phyloP scores from a whole-genome alignment of 1,284 basidiomycete genomes.

The Tilletia caries region DNA sequence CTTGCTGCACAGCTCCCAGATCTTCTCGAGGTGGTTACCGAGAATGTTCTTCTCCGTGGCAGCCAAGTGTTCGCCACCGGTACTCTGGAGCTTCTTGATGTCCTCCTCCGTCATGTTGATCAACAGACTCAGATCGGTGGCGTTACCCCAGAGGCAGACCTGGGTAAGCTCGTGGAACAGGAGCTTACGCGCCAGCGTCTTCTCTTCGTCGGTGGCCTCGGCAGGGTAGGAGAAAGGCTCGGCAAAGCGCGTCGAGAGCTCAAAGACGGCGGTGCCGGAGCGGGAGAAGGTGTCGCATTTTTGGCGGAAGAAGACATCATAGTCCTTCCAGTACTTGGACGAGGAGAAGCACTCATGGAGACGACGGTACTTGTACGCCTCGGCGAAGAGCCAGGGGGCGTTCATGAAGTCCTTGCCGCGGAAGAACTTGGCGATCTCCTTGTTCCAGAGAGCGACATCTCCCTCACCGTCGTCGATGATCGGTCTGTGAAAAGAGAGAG shows the following conservation, averaged over 20 bases:
- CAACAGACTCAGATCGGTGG: conserved; percentile 86
- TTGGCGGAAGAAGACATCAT: conserved; percentile 57
- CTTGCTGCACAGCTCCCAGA: conserved; percentile 75
- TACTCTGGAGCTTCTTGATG: conserved; percentile 94
- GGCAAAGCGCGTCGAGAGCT: conserved; percentile 87
- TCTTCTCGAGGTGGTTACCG: conserved; percentile 72
- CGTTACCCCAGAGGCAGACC: conserved; percentile 31
- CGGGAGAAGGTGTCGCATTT: conserved; percentile 91
- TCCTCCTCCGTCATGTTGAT: conserved; percentile 99
- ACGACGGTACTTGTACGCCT: conserved; percentile 95
- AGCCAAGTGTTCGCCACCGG: conserved; percentile 88
- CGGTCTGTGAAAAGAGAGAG: conserved; percentile 60
- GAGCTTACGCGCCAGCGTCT: conserved; percentile 72
- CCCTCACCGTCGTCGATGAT: conserved; percentile 90
- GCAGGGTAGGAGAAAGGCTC: conserved; percentile 69
- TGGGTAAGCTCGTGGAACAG: conserved; percentile 94
- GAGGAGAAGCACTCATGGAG: conserved; percentile 91
- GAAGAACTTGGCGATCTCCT: conserved; percentile 57
- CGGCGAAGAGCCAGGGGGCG: conserved; percentile 62
- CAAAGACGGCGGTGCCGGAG: conserved; percentile 87
- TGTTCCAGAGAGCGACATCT: conserved; percentile 95
- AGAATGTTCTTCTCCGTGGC: conserved; percentile 94
- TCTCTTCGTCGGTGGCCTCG: conserved; percentile 62
- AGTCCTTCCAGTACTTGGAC: conserved; percentile 84
- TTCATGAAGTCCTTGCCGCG: conserved; percentile 85